These are phyloP conservation scores for Dissoconium aciculare DNA, from an alignment of 2,329 filamentous ascomycete species.

Conservation along the genomic window DNA sequence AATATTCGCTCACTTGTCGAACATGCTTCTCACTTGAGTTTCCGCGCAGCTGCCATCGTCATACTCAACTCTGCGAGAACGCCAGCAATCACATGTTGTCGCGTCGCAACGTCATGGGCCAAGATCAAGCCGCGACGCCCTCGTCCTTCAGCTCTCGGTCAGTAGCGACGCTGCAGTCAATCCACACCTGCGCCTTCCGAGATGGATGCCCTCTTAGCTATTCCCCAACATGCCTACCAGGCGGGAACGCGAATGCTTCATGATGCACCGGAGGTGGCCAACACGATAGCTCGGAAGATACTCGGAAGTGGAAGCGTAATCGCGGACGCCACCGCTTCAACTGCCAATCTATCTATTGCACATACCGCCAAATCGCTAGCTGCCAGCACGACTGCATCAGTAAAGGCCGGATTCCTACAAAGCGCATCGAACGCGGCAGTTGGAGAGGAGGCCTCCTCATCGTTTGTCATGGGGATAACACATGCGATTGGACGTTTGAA, in stretches of 20 bases:
- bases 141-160: too few relatives aligned
- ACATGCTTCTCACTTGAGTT: too few relatives aligned
- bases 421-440: conserved; percentile 10
- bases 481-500: conserved; percentile 24
- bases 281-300: conserved; percentile 35
- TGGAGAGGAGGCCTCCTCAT: conserved; percentile 13
- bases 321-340: conserved; percentile 40
- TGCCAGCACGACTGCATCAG: conserved; percentile 27
- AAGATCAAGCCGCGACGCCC: too few relatives aligned
- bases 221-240: conserved; percentile 55
- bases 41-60: too few relatives aligned
- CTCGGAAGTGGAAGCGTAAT: conserved; percentile 45
- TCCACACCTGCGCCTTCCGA: conserved; percentile 46
- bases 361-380: conserved; percentile 28
- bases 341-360: conserved; percentile 26
- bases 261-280: conserved; percentile 44
- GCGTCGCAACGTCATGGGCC: too few relatives aligned
- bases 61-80: too few relatives aligned
- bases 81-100: too few relatives aligned
- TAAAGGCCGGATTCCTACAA: conserved; percentile 6
- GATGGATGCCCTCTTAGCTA: conserved; percentile 52
- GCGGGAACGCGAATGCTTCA: conserved; percentile 46
- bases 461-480: conserved; percentile 16
- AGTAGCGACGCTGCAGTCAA: too few relatives aligned
- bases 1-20: too few relatives aligned